Evolutionary conservation across 148 eudicot genomes (phyloP), one percentile per base, ranked within the genome.

Genomic region (Bassia scoparia): DNA sequence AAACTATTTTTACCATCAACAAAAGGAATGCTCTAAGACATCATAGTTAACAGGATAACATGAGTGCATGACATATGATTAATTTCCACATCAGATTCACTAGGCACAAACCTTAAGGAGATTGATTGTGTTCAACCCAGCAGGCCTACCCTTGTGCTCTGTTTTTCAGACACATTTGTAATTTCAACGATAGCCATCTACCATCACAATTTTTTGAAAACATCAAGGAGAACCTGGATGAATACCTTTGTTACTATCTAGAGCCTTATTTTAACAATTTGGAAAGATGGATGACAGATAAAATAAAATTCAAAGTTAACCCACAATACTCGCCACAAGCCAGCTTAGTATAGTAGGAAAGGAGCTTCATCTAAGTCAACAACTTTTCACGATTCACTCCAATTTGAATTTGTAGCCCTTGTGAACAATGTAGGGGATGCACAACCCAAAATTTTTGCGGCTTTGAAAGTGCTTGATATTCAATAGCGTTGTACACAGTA

Each of bases 91-190:
- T 10, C 37, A 72, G 55, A 49, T 31, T 65, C 50, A 62, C 26
- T 10, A 14, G 11, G 59, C 13, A 66, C 52, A 66, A 27, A 93
- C 98, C 98, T 93, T 93, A 49, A 93, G 67, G 69, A 93, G 98
- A 78, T 93, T 90, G 79, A 93, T 97, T 31, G 98, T 93, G 78
- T 93, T 93, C 70, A 93, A 89, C 81, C 98, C 98, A 81, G 91
- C 71, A 37, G 98, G 98, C 64, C 98, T 91, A 84, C 83, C 76
- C 86, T 93, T 93, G 83, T 74, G 80, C 81, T 93, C 98, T 93
- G 92, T 74, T 90, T 89, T 81, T 87, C 92, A 68, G 83, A 85
- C 74, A 87, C 71, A 72, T 81, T 81, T 74, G 68, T 77, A 76
- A 93, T 89, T 83, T 85, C 83, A 71, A 84, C 88, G 50, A 78